These are phyloP conservation scores for Amanita thiersii DNA, from an alignment of 768 basidiomycete genomes.

Conservation along the genomic window DNA sequence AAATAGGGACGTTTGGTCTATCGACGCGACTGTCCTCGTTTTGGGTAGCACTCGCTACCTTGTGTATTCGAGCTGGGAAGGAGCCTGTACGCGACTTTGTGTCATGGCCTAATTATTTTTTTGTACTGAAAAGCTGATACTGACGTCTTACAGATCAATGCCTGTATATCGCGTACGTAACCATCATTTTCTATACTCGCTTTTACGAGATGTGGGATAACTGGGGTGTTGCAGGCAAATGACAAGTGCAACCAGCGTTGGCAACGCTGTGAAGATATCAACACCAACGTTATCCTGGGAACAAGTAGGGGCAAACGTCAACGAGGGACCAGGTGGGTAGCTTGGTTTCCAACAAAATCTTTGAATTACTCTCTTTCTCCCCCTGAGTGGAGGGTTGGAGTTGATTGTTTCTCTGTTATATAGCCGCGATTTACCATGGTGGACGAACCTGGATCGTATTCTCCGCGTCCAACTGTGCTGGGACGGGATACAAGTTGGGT, in stretches of 20 bases:
- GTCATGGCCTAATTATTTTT: not conserved
- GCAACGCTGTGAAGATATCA: slow-evolving; percentile 23
- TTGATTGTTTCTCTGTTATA: not conserved
- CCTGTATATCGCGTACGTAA: slow-evolving; percentile 20
- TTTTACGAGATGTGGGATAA: not conserved
- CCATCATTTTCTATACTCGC: not conserved
- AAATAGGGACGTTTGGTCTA: slow-evolving; percentile 26
- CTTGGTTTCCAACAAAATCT: too few relatives aligned
- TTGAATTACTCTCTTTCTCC: too few relatives aligned
- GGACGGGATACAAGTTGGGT: slow-evolving; percentile 23
- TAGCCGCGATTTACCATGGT: slow-evolving; percentile 21
- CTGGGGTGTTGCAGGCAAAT: slow-evolving; percentile 19
- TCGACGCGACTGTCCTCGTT: slow-evolving; percentile 23
- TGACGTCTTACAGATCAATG: slow-evolving; percentile 20
- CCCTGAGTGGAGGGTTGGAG: too few relatives aligned
- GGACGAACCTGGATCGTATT: slow-evolving; percentile 23
- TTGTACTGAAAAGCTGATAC: too few relatives aligned
- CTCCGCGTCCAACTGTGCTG: slow-evolving; percentile 24
- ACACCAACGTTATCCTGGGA: slow-evolving; percentile 25
- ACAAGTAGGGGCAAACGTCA: slow-evolving; percentile 22
- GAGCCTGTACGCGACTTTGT: slow-evolving; percentile 14
- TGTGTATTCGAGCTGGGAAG: slow-evolving; percentile 26
- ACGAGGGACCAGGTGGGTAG: slow-evolving; percentile 23
- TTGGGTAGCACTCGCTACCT: slow-evolving; percentile 18
- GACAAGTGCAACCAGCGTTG: slow-evolving; percentile 22